Conservation (phyloP, 164 flowering plant species). For the Annona squamosa region DNA sequence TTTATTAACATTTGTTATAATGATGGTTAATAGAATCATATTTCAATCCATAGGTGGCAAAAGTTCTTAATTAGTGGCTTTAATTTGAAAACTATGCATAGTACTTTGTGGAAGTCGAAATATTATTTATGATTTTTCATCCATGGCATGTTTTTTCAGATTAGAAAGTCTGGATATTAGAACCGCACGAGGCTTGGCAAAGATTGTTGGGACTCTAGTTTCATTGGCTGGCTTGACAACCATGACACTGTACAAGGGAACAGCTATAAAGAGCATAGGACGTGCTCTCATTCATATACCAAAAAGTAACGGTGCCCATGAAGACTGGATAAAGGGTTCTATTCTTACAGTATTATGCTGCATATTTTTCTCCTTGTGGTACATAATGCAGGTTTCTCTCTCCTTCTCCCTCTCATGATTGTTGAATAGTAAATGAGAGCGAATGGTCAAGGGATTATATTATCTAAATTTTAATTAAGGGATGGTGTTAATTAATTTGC, state of each 20-base stretch:
- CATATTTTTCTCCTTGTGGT: slow-evolving; percentile 68
- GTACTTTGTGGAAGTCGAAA: neutral
- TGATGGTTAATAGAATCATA: neutral
- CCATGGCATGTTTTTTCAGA: slow-evolving; percentile 20
- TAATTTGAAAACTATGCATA: too few species aligned
- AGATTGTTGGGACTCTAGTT: slow-evolving; percentile 56
- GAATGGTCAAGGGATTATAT: too few species aligned
- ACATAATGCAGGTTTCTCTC: slow-evolving; percentile 69
- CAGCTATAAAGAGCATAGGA: slow-evolving; percentile 29
- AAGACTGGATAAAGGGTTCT: slow-evolving; percentile 78
- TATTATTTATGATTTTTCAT: neutral
- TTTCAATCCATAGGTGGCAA: neutral
- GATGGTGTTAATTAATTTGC: neutral
- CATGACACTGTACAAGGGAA: slow-evolving; percentile 82
- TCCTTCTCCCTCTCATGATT: neutral
- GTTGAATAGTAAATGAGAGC: too few species aligned
- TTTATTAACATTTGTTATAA: too few species aligned
- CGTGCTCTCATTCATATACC: slow-evolving; percentile 40
- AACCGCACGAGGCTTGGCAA: slow-evolving; percentile 51
- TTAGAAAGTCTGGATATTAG: slow-evolving; percentile 47
- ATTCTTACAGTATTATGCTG: slow-evolving; percentile 62
- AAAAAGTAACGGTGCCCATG: slow-evolving; percentile 32
- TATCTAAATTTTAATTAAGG: neutral
- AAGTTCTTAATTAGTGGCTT: too few species aligned
- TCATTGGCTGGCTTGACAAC: slow-evolving; percentile 66